Conservation (phyloP, 352 stramenopile species). For the Thalassiosira exigua region DNA sequence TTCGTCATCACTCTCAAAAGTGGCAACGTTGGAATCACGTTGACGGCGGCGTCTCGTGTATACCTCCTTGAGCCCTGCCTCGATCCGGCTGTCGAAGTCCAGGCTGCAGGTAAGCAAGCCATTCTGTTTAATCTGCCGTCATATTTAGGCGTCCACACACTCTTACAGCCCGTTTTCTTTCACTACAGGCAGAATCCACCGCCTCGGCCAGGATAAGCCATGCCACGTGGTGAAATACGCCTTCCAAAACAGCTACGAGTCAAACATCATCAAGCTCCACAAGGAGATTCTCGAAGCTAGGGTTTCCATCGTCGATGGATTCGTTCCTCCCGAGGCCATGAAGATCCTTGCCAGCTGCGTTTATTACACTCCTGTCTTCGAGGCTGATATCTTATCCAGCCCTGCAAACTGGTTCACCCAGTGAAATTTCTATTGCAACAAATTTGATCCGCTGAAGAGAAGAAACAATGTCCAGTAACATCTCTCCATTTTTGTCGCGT, state of each 20-base stretch:
- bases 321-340: slow-evolving; percentile 22
- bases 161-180: neutral
- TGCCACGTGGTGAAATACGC: slow-evolving; percentile 88
- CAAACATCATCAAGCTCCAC: slow-evolving; percentile 22
- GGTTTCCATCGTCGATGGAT: slow-evolving; percentile 15
- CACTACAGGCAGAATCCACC: slow-evolving; percentile 78
- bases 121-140: neutral
- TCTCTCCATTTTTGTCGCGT: too few relatives aligned
- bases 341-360: slow-evolving; percentile 19
- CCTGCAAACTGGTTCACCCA: too few relatives aligned
- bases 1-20: slow-evolving; percentile 86
- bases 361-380: too few relatives aligned
- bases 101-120: slow-evolving; percentile 86
- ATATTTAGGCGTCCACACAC: neutral
- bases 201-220: slow-evolving; percentile 80
- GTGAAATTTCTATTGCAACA: too few relatives aligned
- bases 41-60: slow-evolving; percentile 87
- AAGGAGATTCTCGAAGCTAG: slow-evolving; percentile 20
- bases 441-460: too few relatives aligned
- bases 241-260: slow-evolving; percentile 75
- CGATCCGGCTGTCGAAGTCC: slow-evolving; percentile 88
- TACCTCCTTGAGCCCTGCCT: slow-evolving; percentile 90
- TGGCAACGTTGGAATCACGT: slow-evolving; percentile 87
- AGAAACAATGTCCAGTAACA: too few relatives aligned
- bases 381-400: too few relatives aligned